Evolutionary conservation across 2,329 filamentous ascomycete species (phyloP), one percentile per base, ranked within the genome.

Genomic region (Beauveria asiatica): DNA sequence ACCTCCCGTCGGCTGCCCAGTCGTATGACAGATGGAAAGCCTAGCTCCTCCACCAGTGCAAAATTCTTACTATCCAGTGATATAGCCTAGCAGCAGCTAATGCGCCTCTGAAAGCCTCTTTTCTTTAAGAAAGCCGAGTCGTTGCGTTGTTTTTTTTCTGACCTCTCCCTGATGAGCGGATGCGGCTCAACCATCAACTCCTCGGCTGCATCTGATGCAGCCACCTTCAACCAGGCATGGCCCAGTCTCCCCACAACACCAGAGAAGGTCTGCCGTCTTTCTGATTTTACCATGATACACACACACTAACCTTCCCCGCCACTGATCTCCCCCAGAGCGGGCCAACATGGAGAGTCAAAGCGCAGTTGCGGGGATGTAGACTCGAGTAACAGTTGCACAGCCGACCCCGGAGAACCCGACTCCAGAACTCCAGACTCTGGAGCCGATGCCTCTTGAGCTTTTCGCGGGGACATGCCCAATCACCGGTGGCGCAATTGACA

Each of bases 151-250:
- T 41, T 49, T 48, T 13, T 49, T 48, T 8, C 27, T 1, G n/a
- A 6, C 23, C 17, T 25, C 21, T 17, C 16, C 23, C 23, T 3
- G 7, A 5, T 8, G 30, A 41, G 16, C 54, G 54, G 54, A 57
- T 41, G 54, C 54, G 54, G 54, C 54, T 57, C 54, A 57, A 57
- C 54, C 41, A 17, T 25, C 44, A 27, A 39, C 19, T 49, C 54
- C 54, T 57, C 44, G 54, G 54, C 41, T 19, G 44, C 44, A 57
- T 57, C 30, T 57, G 44, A 42, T 54, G 51, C 39, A 7, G 9
- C 21, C 13, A 16, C 23, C 45, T 3, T 25, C 10, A 46, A 25
- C 45, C 21, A 13, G 45, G 37, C 39, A 17, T 30, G 27, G 10
- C 5, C 23, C 21, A n/a, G n/a, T 17, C 8, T 25, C 27, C 19